Evolutionary conservation across 306 rosid genomes (phyloP).

Genomic region (Argentina anserina): DNA sequence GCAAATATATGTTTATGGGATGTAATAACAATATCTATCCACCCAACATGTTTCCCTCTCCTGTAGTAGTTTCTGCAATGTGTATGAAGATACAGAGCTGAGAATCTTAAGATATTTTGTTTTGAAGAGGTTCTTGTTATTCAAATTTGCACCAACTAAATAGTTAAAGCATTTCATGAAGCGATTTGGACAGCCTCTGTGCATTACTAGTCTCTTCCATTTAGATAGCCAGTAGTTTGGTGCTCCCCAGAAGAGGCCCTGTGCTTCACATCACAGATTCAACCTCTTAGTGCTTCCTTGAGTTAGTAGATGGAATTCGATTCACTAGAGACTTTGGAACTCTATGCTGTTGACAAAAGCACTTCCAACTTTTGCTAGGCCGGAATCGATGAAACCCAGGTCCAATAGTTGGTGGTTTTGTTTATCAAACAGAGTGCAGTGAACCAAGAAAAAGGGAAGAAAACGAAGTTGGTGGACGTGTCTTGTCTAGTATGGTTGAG

Average conservation of each 20-base stretch:
- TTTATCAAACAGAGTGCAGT: not conserved
- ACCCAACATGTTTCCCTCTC: not conserved
- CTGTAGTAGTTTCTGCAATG: not conserved
- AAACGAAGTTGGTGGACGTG: not conserved
- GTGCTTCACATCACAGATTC: not conserved
- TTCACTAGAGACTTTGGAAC: not conserved
- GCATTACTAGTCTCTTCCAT: not conserved
- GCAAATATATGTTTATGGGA: conserved; percentile 1
- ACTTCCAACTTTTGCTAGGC: not conserved
- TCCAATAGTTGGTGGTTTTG: not conserved
- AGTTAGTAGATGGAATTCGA: not conserved
- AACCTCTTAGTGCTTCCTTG: not conserved
- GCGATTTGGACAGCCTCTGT: not conserved
- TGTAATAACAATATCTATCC: not conserved
- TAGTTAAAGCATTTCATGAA: not conserved
- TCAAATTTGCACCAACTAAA: not conserved
- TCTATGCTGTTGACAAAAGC: not conserved
- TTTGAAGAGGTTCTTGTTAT: too few species aligned
- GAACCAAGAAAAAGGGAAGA: not conserved
- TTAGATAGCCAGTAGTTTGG: too few species aligned
- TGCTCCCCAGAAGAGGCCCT: too few species aligned
- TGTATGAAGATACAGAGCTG: not conserved
- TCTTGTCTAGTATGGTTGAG: not conserved
- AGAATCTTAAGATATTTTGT: not conserved
- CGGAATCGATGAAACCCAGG: not conserved